Percentiles rank a stretch among this genome's conserved stretches.
Evolutionary conservation across 2,329 filamentous ascomycete genomes (phyloP).

Genomic region (Aspergillus sp.): DNA sequence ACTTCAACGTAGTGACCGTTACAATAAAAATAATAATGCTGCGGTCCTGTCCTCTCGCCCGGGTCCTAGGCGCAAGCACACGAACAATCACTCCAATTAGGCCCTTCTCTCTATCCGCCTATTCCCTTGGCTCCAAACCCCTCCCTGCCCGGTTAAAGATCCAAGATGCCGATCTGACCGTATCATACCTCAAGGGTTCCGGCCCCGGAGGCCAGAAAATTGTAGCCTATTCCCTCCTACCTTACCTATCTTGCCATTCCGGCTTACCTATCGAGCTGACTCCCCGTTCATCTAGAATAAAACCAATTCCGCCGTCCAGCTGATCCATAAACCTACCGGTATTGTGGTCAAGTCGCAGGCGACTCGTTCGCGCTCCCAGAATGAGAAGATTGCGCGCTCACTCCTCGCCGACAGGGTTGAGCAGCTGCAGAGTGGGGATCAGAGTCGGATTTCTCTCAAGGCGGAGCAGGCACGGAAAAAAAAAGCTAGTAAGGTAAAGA

Average conservation of each 20-base stretch:
- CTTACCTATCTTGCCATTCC: neutral
- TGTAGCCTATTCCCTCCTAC: slow-evolving; percentile 45
- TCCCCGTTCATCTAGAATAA: slow-evolving; percentile 65
- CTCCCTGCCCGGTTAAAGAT: slow-evolving; percentile 76
- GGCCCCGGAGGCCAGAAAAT: slow-evolving; percentile 97
- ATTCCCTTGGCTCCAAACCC: slow-evolving; percentile 48
- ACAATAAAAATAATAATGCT: neutral
- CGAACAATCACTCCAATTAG: neutral
- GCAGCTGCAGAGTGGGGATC: slow-evolving; percentile 68
- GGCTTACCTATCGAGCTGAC: neutral
- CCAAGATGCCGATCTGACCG: slow-evolving; percentile 74
- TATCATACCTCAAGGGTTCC: slow-evolving; percentile 84
- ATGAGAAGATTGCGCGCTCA: slow-evolving; percentile 78
- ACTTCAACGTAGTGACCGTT: neutral
- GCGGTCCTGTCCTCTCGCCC: neutral
- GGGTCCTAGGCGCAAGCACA: neutral
- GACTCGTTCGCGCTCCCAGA: slow-evolving; percentile 82
- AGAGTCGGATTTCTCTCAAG: slow-evolving; percentile 79
- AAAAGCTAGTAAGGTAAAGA: slow-evolving; percentile 46
- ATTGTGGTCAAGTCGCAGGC: slow-evolving; percentile 93
- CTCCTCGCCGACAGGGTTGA: slow-evolving; percentile 78
- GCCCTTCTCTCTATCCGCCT: slow-evolving; percentile 25
- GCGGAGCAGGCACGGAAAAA: slow-evolving; percentile 71
- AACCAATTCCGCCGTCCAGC: slow-evolving; percentile 90
- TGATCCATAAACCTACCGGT: slow-evolving; percentile 86